phyloP scores from a whole-genome alignment of 768 basidiomycete genomes.

The Coprinopsis sp. region DNA sequence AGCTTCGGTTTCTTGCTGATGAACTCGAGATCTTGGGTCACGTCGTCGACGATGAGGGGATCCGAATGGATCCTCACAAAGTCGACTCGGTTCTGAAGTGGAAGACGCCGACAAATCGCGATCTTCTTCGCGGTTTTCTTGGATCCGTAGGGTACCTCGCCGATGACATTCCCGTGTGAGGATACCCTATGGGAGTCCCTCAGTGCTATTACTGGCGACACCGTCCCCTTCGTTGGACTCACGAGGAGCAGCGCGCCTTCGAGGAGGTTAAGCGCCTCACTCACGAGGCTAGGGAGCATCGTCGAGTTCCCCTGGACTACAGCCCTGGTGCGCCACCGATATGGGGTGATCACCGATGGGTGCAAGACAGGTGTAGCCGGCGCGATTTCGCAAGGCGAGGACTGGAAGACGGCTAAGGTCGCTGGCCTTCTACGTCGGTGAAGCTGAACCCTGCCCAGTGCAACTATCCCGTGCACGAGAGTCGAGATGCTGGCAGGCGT shows the following conservation, averaged over 20 bases:
- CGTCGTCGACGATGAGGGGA: slow-evolving; percentile 27
- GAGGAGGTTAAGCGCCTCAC: slow-evolving; percentile 24
- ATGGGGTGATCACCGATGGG: slow-evolving; percentile 26
- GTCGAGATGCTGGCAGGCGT: slow-evolving; percentile 34
- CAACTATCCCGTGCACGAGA: slow-evolving; percentile 37
- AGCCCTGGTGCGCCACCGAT: slow-evolving; percentile 13
- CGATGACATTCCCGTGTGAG: slow-evolving; percentile 17
- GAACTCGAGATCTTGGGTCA: slow-evolving; percentile 31
- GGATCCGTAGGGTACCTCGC: slow-evolving; percentile 15
- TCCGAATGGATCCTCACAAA: slow-evolving; percentile 37
- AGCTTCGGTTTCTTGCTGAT: slow-evolving; percentile 9
- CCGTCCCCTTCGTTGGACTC: slow-evolving; percentile 15
- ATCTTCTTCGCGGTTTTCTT: slow-evolving; percentile 10
- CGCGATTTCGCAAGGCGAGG: slow-evolving; percentile 21
- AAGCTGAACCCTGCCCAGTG: slow-evolving; percentile 27
- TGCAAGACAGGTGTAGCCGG: slow-evolving; percentile 24
- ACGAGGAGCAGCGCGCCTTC: slow-evolving; percentile 23
- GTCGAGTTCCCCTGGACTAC: slow-evolving; percentile 19
- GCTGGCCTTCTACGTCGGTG: slow-evolving; percentile 28
- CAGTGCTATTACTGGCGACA: slow-evolving; percentile 13
- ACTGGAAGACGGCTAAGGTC: slow-evolving; percentile 27
- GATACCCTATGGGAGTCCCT: slow-evolving; percentile 28
- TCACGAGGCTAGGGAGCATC: slow-evolving; percentile 11
- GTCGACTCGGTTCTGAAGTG: slow-evolving; percentile 19
- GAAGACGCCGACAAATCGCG: slow-evolving; percentile 17